Percentiles rank a stretch among this genome's conserved stretches.
Evolutionary conservation across 2,329 filamentous ascomycete species (phyloP).

Genomic region (Dryadomyces quercivorus): DNA sequence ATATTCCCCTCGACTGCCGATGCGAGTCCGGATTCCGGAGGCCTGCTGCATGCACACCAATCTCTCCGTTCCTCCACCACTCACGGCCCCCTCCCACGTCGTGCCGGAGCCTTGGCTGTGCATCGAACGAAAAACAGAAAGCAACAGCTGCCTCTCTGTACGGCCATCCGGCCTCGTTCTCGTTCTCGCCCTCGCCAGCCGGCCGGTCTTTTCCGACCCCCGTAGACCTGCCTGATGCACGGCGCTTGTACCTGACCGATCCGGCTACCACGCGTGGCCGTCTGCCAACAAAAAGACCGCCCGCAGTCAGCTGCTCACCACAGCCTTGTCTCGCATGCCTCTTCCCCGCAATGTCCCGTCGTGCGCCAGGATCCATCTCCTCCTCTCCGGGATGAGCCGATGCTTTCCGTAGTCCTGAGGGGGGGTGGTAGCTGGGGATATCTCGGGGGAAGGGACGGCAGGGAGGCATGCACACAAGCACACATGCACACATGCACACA

Average conservation of each 20-base stretch:
- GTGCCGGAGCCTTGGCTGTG: no score
- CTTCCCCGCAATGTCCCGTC: neutral
- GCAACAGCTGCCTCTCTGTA: no score
- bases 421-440: neutral
- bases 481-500: no score
- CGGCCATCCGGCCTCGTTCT: no score
- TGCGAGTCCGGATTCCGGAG: no score
- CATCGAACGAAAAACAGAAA: no score
- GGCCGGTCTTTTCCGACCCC: neutral
- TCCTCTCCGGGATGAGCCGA: neutral
- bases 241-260: slow-evolving; percentile 1
- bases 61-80: no score
- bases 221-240: neutral
- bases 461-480: no score
- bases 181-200: neutral
- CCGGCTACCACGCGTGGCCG: neutral
- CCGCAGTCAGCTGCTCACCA: neutral
- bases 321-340: neutral
- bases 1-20: no score
- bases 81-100: no score
- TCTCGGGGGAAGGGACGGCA: neutral
- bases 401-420: neutral
- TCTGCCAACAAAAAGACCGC: neutral
- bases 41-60: no score
- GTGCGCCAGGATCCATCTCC: neutral